Evolutionary conservation across 164 flowering plant species (phyloP), one percentile per base, ranked within the genome.

Genomic region (Piper betle): DNA sequence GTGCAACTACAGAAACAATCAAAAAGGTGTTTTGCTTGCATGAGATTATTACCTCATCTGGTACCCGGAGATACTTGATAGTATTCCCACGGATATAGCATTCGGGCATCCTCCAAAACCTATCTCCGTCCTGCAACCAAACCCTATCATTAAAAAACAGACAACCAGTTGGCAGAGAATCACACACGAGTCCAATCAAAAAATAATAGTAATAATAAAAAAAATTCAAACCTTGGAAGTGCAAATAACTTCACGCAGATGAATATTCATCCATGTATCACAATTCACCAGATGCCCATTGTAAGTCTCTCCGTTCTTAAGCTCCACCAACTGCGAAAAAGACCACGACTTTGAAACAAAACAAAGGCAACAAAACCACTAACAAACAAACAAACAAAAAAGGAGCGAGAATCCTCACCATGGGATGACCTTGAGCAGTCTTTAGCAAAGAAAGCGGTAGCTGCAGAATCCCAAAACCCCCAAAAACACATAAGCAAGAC

Each of bases 241-340:
- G 70, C 97, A 92, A 18, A 92, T 92, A 62, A 92, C 98, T 82
- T 92, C 96, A 58, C 96, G 94, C 9, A 91, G 88, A 85, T 91
- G 97, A 62, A 88, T 88, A 66, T 91, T 91, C 97, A 93, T 89
- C 98, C 98, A 89, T n/a, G 97, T 93, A 72, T 90, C 96, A 72
- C 99, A 90, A 65, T 93, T 90, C 17, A 93, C 96, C 82, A 93
- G 75, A 74, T 93, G 99, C 37, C 96, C 97, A 72, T 90, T 93
- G 73, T 93, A 93, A 4, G 97, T 93, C 74, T 90, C 99, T 37
- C 99, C 97, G 77, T 90, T 90, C 69, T 93, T 93, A 71, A 93
- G 76, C 70, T 91, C 97, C 76, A 91, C 94, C 83, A 91, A 73
- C 96, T 88, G 75, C 39, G 37, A 39, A 9, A 17, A 10, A 39